Evolutionary conservation across 2,329 filamentous ascomycete species (phyloP).

Genomic region (Fragosphaeria purpurea): DNA sequence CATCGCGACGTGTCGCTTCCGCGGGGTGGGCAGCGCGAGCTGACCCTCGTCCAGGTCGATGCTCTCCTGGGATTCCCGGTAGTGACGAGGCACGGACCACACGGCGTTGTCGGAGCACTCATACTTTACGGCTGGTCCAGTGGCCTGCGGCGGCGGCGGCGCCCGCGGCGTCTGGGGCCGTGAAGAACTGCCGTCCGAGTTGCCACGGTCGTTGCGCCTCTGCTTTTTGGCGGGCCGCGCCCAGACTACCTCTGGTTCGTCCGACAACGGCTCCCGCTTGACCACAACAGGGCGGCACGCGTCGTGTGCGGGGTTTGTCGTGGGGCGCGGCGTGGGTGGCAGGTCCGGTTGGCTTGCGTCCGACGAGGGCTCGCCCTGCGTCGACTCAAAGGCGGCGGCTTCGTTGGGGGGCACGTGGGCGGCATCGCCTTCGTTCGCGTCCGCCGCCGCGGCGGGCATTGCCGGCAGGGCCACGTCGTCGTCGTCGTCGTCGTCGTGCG

Average conservation of each 20-base stretch:
- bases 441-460: not conserved
- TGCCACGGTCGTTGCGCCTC: constrained; percentile 22
- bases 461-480: too few species aligned
- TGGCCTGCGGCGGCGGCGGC: not conserved
- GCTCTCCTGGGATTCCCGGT: constrained; percentile 37
- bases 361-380: constrained; percentile 9
- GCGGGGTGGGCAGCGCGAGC: constrained; percentile 32
- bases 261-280: constrained; percentile 46
- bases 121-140: not conserved
- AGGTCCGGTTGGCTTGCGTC: not conserved
- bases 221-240: constrained; percentile 40
- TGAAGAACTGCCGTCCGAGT: not conserved
- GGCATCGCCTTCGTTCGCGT: not conserved
- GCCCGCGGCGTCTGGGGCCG: not conserved
- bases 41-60: constrained; percentile 48
- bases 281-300: constrained; percentile 15
- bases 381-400: constrained; percentile 6
- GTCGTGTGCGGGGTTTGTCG: not conserved
- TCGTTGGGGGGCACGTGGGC: not conserved
- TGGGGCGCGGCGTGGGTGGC: constrained; percentile 1
- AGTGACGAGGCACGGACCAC: not conserved
- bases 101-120: constrained; percentile 1
- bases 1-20: constrained; percentile 20
- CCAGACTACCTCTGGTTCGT: constrained; percentile 39
- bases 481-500: too few species aligned